Percentiles rank a stretch among this genome's conserved stretches.
phyloP scores from a whole-genome alignment of 768 basidiomycete species.

The Lactifluus echinatus region DNA sequence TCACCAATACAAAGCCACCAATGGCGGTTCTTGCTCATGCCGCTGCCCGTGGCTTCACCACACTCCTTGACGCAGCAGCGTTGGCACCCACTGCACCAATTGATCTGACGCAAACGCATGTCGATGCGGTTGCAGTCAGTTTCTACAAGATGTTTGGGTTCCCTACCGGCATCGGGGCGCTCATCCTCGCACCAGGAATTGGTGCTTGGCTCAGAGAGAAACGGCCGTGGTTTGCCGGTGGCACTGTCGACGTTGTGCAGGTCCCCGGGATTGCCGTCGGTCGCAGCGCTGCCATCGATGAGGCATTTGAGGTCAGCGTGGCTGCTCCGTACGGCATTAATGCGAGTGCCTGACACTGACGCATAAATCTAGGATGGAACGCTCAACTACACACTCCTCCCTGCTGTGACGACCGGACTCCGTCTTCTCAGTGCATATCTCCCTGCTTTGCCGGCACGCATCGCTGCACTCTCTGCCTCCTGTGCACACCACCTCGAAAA shows the following conservation, averaged over 20 bases:
- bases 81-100: conserved; percentile 64
- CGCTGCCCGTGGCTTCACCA: conserved; percentile 58
- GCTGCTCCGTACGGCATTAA: background rate
- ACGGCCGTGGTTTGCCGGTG: conserved; percentile 81
- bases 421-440: conserved; percentile 71
- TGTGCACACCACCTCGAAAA: conserved; percentile 46
- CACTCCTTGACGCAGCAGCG: conserved; percentile 76
- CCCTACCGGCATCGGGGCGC: conserved; percentile 76
- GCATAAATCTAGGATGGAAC: conserved; percentile 72
- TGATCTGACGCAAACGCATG: conserved; percentile 53
- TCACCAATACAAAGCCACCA: conserved; percentile 65
- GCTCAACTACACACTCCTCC: conserved; percentile 69
- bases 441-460: conserved; percentile 68
- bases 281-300: conserved; percentile 47
- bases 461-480: conserved; percentile 59
- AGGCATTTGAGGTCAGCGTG: conserved; percentile 64
- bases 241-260: conserved; percentile 75
- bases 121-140: conserved; percentile 76
- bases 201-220: conserved; percentile 53
- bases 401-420: conserved; percentile 72
- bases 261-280: conserved; percentile 69
- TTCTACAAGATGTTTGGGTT: conserved; percentile 92
- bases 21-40: conserved; percentile 59
- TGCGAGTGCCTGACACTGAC: background rate
- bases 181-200: conserved; percentile 39